Evolutionary conservation across 1,139 yeast genomes (phyloP).

Genomic region (Arxiozyma slooffiae): DNA sequence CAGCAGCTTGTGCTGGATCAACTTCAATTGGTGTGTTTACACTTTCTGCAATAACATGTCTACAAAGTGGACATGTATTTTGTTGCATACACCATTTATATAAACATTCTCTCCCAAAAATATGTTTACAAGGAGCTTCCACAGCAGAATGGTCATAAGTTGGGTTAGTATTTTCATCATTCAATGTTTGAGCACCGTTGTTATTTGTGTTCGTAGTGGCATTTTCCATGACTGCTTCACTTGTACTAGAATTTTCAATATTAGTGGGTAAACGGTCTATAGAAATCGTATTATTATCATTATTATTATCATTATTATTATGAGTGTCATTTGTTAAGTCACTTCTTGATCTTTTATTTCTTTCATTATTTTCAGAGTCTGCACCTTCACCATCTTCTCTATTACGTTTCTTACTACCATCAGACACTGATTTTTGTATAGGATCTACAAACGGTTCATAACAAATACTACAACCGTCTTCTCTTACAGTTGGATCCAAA

Average conservation of each 20-base stretch:
- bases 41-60: slow-evolving; percentile 39
- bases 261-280: not conserved
- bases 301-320: not conserved
- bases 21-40: slow-evolving; percentile 7
- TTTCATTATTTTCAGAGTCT: not conserved
- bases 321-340: not conserved
- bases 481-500: slow-evolving; percentile 26
- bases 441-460: slow-evolving; percentile 44
- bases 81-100: slow-evolving; percentile 64
- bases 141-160: slow-evolving; percentile 52
- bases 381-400: slow-evolving; percentile 19
- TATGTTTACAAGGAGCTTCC: slow-evolving; percentile 70
- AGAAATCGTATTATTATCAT: not conserved
- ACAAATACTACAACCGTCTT: slow-evolving; percentile 54
- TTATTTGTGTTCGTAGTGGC: slow-evolving; percentile 6
- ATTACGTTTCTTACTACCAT: slow-evolving; percentile 11
- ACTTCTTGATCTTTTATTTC: not conserved
- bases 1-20: slow-evolving; percentile 7
- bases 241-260: not conserved
- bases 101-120: slow-evolving; percentile 66
- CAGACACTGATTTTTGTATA: slow-evolving; percentile 6
- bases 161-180: slow-evolving; percentile 14
- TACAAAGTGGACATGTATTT: slow-evolving; percentile 73
- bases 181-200: not conserved
- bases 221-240: not conserved